Percentiles rank a stretch among this genome's conserved stretches.
Evolutionary conservation across 768 basidiomycete species (phyloP).

Genomic region (Amanita molliuscula): DNA sequence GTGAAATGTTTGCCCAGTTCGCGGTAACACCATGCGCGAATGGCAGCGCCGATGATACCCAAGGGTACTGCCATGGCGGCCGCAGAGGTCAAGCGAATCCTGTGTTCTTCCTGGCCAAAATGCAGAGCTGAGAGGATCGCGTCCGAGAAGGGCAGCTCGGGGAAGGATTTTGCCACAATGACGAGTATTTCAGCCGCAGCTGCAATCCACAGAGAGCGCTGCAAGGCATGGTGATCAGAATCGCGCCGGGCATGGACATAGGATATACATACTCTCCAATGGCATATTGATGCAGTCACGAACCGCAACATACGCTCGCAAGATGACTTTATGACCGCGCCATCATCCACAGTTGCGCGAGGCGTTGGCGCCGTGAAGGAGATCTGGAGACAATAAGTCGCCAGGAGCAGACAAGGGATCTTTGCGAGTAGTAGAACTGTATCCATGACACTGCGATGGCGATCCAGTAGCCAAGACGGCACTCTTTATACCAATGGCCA

Average conservation of each 20-base stretch:
- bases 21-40: constrained; percentile 8
- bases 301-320: background rate
- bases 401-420: background rate
- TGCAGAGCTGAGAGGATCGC: constrained; percentile 4
- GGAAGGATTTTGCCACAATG: constrained; percentile 10
- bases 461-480: background rate
- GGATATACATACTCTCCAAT: background rate
- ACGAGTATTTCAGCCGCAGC: constrained; percentile 13
- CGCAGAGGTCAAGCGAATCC: constrained; percentile 2
- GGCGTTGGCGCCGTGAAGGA: background rate
- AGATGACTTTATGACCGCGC: background rate
- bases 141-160: constrained; percentile 4
- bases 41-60: background rate
- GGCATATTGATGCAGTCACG: background rate
- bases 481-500: background rate
- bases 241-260: background rate
- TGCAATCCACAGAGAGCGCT: constrained; percentile 13
- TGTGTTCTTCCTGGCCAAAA: background rate
- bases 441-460: background rate
- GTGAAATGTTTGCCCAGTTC: constrained; percentile 9
- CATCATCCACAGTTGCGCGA: background rate
- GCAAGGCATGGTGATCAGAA: background rate
- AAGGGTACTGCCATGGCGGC: constrained; percentile 9
- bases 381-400: background rate
- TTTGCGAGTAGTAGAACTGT: background rate